phyloP scores from a whole-genome alignment of 2,329 filamentous ascomycete genomes.

The Nannizziopsis arthrosporioides region DNA sequence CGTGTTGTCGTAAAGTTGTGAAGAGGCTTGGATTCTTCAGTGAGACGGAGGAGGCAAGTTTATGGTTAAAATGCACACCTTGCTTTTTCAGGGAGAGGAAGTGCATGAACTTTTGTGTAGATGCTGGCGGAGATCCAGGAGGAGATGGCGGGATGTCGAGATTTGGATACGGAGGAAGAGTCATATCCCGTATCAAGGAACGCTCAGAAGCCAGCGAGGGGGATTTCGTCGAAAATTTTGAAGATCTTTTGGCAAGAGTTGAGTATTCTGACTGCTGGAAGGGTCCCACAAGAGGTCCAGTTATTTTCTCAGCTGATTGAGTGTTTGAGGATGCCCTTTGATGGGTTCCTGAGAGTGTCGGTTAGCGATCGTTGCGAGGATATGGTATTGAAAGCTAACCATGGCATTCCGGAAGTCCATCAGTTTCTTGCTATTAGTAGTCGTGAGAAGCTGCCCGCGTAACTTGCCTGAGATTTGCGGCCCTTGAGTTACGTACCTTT shows the following conservation, averaged over 20 bases:
- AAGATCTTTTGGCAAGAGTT: slow-evolving; percentile 6
- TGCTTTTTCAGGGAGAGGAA: slow-evolving; percentile 52
- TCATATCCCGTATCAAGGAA: slow-evolving; percentile 45
- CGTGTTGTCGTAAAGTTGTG: slow-evolving; percentile 47
- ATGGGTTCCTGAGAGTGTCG: background rate
- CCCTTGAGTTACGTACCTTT: slow-evolving; percentile 7
- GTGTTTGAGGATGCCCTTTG: background rate
- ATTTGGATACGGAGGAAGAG: slow-evolving; percentile 37
- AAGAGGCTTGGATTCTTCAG: slow-evolving; percentile 50
- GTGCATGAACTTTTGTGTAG: slow-evolving; percentile 47
- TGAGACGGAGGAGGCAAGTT: slow-evolving; percentile 45
- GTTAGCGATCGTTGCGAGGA: background rate
- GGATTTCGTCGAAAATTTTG: slow-evolving; percentile 16
- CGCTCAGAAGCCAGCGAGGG: slow-evolving; percentile 42
- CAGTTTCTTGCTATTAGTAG: background rate
- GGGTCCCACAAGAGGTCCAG: slow-evolving; percentile 25
- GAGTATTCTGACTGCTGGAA: slow-evolving; percentile 20
- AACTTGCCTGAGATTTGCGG: background rate
- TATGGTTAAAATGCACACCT: slow-evolving; percentile 53
- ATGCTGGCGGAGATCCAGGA: slow-evolving; percentile 33
- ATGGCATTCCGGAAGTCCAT: background rate
- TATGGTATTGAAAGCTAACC: background rate
- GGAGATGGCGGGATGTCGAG: slow-evolving; percentile 37
- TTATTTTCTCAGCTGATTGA: background rate
- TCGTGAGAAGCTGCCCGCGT: background rate